phyloP scores from a whole-genome alignment of 2,329 filamentous ascomycete species.

The Xylogone sp. region DNA sequence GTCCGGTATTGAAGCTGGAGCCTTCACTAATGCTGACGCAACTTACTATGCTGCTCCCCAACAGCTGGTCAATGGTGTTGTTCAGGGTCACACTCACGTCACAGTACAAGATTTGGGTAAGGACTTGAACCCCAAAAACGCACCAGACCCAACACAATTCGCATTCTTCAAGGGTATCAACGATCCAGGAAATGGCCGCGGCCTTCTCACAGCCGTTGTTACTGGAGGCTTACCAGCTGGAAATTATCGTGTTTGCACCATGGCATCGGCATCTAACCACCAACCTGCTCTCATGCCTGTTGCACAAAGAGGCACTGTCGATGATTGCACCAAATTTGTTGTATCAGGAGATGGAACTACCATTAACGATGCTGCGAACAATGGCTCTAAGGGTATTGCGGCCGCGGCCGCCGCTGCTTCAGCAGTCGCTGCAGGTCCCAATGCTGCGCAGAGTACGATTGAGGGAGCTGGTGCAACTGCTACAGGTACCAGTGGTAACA shows the following conservation, averaged over 20 bases:
- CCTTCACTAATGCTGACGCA: slow-evolving; percentile 33
- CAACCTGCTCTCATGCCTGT: slow-evolving; percentile 40
- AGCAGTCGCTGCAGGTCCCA: neutral
- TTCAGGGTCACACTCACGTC: slow-evolving; percentile 36
- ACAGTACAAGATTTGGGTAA: slow-evolving; percentile 34
- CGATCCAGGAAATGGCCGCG: slow-evolving; percentile 34
- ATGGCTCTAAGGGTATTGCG: slow-evolving; percentile 9
- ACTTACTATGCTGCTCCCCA: slow-evolving; percentile 38
- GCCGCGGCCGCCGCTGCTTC: slow-evolving; percentile 8
- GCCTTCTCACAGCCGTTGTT: slow-evolving; percentile 32
- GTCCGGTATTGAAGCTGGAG: slow-evolving; percentile 30
- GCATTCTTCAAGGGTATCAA: slow-evolving; percentile 41
- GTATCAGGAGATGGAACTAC: slow-evolving; percentile 18
- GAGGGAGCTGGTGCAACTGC: neutral
- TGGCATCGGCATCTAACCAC: slow-evolving; percentile 39
- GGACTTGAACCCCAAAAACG: slow-evolving; percentile 24
- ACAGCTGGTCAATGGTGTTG: slow-evolving; percentile 23
- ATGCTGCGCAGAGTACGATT: slow-evolving; percentile 1
- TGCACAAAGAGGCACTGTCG: slow-evolving; percentile 40
- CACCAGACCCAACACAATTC: slow-evolving; percentile 29
- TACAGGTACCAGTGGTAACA: neutral
- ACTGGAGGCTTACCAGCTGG: slow-evolving; percentile 36
- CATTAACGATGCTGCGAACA: slow-evolving; percentile 12
- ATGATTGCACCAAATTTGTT: slow-evolving; percentile 43
- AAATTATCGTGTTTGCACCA: slow-evolving; percentile 40